Conservation (phyloP, 768 basidiomycete genomes). For the Galerina sulciceps region DNA sequence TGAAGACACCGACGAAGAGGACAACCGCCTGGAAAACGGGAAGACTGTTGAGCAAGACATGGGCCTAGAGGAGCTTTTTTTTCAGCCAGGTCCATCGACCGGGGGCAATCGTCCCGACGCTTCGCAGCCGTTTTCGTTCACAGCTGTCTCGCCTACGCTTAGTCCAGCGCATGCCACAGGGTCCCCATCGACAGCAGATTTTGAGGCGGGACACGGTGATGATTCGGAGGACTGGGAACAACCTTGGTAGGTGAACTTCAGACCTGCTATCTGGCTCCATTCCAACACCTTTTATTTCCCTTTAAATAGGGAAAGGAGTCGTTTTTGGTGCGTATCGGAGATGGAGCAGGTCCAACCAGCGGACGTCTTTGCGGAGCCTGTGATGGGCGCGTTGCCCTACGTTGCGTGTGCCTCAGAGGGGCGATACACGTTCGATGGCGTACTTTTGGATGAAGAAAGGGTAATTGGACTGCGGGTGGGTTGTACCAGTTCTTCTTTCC, state of each 20-base stretch:
- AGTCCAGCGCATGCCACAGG: neutral
- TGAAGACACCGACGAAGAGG: neutral
- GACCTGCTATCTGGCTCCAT: too few species aligned
- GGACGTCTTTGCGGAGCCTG: constrained; percentile 27
- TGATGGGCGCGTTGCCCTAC: constrained; percentile 32
- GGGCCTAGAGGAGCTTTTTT: too few species aligned
- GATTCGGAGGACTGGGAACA: too few species aligned
- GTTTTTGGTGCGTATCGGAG: neutral
- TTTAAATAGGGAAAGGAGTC: neutral
- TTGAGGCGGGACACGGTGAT: too few species aligned
- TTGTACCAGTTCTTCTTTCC: constrained; percentile 7
- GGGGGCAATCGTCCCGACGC: neutral
- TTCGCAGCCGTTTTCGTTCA: neutral
- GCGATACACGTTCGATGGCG: constrained; percentile 29
- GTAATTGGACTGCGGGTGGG: constrained; percentile 39
- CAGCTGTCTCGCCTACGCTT: neutral
- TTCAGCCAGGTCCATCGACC: neutral
- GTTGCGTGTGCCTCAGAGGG: constrained; percentile 18
- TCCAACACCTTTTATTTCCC: neutral
- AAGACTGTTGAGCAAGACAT: too few species aligned
- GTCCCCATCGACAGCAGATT: too few species aligned
- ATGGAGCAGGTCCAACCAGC: constrained; percentile 5
- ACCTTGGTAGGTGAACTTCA: too few species aligned
- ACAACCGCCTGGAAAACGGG: neutral
- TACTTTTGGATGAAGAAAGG: constrained; percentile 47